Evolutionary conservation across 305 asterid genomes (phyloP).

Genomic region (Solanum hybrid): DNA sequence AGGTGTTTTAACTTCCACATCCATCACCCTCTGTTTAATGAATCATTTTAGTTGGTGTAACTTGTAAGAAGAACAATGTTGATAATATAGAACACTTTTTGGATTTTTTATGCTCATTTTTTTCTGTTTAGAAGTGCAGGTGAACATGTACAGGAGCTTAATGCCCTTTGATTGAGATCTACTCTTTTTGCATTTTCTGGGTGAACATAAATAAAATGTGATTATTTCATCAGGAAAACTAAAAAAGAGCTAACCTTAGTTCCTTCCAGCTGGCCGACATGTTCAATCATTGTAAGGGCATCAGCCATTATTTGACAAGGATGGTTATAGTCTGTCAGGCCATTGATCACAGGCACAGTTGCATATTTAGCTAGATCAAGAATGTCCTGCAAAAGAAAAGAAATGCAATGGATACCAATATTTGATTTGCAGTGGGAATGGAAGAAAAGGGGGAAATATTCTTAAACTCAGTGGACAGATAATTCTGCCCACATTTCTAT

Average conservation of each 20-base stretch:
- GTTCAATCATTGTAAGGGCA: slow-evolving; percentile 90
- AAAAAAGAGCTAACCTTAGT: slow-evolving; percentile 43
- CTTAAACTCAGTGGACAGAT: background rate
- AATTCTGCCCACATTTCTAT: background rate
- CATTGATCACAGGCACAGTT: slow-evolving; percentile 81
- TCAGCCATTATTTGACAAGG: slow-evolving; percentile 99
- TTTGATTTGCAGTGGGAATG: background rate
- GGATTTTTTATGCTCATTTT: background rate
- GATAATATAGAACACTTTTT: background rate
- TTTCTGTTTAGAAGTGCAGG: background rate
- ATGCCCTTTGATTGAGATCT: background rate
- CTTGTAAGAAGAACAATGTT: background rate
- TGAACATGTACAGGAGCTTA: background rate
- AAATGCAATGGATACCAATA: background rate
- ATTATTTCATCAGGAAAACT: background rate
- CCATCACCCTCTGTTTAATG: background rate
- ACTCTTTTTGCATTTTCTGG: background rate
- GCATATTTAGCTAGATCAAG: slow-evolving; percentile 83
- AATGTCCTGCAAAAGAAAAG: slow-evolving; percentile 48
- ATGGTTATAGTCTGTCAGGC: slow-evolving; percentile 88
- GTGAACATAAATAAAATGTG: background rate
- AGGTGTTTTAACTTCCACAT: background rate
- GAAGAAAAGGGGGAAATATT: background rate
- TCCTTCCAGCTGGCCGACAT: slow-evolving; percentile 74
- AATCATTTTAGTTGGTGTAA: background rate